Evolutionary conservation across 2,329 filamentous ascomycete species (phyloP), one percentile per base, ranked within the genome.

Genomic region (Endoconidiophora polonica): DNA sequence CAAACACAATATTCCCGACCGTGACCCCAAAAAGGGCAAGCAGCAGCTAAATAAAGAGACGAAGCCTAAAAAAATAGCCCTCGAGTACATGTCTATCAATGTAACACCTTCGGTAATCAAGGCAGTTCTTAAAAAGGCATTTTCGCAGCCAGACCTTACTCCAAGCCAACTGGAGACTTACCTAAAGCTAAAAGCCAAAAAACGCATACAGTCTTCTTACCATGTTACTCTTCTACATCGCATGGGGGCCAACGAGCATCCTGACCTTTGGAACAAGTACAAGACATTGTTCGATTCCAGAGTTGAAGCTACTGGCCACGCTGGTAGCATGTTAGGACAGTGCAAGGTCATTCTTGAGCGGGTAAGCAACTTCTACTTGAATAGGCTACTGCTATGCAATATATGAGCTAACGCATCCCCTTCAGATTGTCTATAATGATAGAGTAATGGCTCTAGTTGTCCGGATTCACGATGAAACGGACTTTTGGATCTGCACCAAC

Each of bases 161-260:
- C 58, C 47, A 5, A 60, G 61, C 29, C 60, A 59, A 6, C 47
- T 45, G 37, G 16, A 5, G 43, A 80, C 94, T 59, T 98, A 84
- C 68, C 76, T 74, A 58, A 76, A 85, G 52, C 73, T 98, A 33
- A 76, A 83, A 62, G 73, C 82, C 57, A 74, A 72, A 2, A 74
- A 81, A 18, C 83, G 91, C 49, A 66, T 96, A 4, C 90, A 96
- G 63, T 61, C 73, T n/a, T 73, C 79, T 39, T 98, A 96, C 62
- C 91, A 98, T 62, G 85, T 98, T 52, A 98, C 91, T 0, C 74
- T 98, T 38, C 86, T 95, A 62, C 91, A 98, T 64, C 80, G 81
- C 44, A 78, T 81, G 9, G 69, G 68, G 2, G 68, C 76, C 7
- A 69, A 70, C 39, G 66, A 80, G 26, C 65, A 80, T 55, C 73